These are phyloP conservation scores for Candida vaughaniae DNA, from an alignment of 805 yeast species.

Conservation along the genomic window DNA sequence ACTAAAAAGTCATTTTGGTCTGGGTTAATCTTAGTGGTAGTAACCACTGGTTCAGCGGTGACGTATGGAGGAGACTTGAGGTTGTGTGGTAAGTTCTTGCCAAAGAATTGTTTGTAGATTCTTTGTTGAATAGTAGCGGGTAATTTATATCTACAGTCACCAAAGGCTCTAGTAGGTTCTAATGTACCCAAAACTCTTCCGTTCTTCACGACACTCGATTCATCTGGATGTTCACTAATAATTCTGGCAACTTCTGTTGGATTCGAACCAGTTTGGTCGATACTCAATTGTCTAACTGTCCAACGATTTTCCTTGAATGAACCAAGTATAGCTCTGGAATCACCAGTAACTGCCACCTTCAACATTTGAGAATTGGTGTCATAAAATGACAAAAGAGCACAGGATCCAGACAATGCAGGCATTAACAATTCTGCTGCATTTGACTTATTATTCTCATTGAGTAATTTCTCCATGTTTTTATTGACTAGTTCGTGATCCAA, in stretches of 20 bases:
- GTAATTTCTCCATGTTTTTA: slow-evolving; percentile 65
- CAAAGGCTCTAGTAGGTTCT: slow-evolving; percentile 96
- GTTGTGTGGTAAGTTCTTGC: slow-evolving; percentile 70
- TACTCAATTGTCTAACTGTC: slow-evolving; percentile 83
- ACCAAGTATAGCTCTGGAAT: slow-evolving; percentile 89
- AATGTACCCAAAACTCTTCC: slow-evolving; percentile 92
- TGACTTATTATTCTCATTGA: slow-evolving; percentile 66
- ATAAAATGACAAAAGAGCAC: slow-evolving; percentile 85
- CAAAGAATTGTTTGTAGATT: slow-evolving; percentile 75
- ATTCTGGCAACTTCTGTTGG: slow-evolving; percentile 83
- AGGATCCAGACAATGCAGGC: slow-evolving; percentile 95
- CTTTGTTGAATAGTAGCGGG: slow-evolving; percentile 71
- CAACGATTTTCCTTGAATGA: slow-evolving; percentile 68
- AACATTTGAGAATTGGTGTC: slow-evolving; percentile 71
- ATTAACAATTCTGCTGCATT: slow-evolving; percentile 70
- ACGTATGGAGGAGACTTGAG: slow-evolving; percentile 93
- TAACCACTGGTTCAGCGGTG: slow-evolving; percentile 91
- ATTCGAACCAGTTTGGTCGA: slow-evolving; percentile 94
- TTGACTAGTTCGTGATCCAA: slow-evolving; percentile 86
- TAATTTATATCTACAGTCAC: slow-evolving; percentile 93
- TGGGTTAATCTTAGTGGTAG: slow-evolving; percentile 74
- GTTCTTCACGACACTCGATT: slow-evolving; percentile 74
- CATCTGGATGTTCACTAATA: slow-evolving; percentile 86
- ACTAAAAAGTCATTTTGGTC: slow-evolving; percentile 80
- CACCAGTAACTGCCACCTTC: slow-evolving; percentile 95